Base-by-base conservation (phyloP, 805 yeast species). In the Starmerella apicola region DNA sequence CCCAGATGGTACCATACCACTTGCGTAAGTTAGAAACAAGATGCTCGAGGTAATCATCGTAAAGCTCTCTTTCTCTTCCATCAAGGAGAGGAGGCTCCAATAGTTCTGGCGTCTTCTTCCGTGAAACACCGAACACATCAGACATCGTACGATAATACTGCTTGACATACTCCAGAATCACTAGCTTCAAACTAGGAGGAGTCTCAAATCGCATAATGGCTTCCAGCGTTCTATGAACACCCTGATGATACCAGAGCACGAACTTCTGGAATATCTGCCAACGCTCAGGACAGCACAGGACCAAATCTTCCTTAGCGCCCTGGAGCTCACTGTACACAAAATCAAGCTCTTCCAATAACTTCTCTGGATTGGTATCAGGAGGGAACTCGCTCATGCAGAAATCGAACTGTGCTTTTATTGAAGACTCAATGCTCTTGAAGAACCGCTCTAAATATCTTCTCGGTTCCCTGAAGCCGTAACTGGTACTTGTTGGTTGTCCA, bases 241-340 rank as follows among this genome's bases (percentile, higher is more conserved):
- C 73, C 21, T 66, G 64, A 55, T 80, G 86, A 61, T 85, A 84
- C 49, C 75, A 71, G 17, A 67, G 65, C 51, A 75, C 75, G 37
- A 77, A 71, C 39, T 70, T 69, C 19, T 69, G 63, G 52, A 77
- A 74, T 25, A 88, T 66, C 34, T 75, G 66, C 96, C 97, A 91
- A 41, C 70, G 65, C 16, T 55, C 53, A 0, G 97, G 95, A 44
- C 82, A 76, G 37, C 77, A 67, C 12, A 64, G 64, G 2, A 66
- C 58, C 19, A 83, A 61, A 23, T 75, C 75, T 18, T 70, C 70
- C 41, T 73, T 70, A 4, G 81, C 83, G 41, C 78, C 70, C 23
- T 69, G 60, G 40, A 91, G 61, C 52, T 88, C 96, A 49, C 79
- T 78, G 57, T 79, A 83, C 16, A 85, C 70, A 86, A 95, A 88